Evolutionary conservation across 176 grass and related monocot species (phyloP), one percentile per base, ranked within the genome.

Genomic region (Hsuehochloa calcarea): DNA sequence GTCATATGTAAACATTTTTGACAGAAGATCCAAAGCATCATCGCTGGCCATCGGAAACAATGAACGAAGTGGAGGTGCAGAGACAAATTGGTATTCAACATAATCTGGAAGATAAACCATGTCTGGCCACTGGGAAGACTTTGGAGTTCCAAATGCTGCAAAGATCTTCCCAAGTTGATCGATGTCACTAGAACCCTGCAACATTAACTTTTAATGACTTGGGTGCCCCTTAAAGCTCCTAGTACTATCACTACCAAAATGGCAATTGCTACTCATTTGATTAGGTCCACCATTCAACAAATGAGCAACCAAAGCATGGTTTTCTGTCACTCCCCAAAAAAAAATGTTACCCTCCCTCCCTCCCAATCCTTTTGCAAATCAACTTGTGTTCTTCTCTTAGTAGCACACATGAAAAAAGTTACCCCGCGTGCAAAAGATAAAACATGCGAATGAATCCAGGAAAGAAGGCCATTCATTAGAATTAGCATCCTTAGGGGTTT

Each of bases 151-250:
- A 88, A 99, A 93, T 60, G 97, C 86, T 4, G 90, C 88, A 77
- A 99, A 99, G 56, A 99, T 99, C 86, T 99, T 99, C 85, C 97
- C 93, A 15, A 99, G 90, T 82, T 99, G 97, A 89, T 99, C 97
- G 37, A 99, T 96, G 62, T 99, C 97, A 79, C 97, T 99, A 72
- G 93, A 85, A 79, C 97, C 97, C 97, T 99, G 85, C 71, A 80
- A 80, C 27, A 76, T 39, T 65, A 45, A 80, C 6, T 27, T 29
- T 79, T 67, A 87, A 17, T 74, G 54, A 64, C 45, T 77, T 60
- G 65, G 31, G 64, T 74, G 41, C 4, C 44, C 43, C 16, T 65
- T 43, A 81, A 81, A 52, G 45, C n/a, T 72, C 2, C 8, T 71
- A 6, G 16, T 25, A 17, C 1, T 81, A 47, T 72, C n/a, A 34